A percentile compares a stretch with the other conserved stretches of the same genome.
These are phyloP conservation scores for Paramecium octaurelia DNA, from an alignment of 73 alveolate species.

Conservation along the genomic window DNA sequence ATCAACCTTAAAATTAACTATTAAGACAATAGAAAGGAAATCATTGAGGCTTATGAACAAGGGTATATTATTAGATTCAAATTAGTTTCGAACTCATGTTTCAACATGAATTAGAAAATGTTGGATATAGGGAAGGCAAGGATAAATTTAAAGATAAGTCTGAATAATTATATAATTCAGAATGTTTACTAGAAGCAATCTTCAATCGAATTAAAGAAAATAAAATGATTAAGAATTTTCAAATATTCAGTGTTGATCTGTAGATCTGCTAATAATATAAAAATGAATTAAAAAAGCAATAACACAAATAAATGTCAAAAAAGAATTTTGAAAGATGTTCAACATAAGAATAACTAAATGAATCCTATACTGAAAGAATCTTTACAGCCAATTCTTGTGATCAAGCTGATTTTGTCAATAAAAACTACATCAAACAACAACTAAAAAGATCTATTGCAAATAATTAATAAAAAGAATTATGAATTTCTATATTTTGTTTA, in stretches of 20 bases:
- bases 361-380: neutral
- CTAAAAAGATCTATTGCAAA: neutral
- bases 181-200: neutral
- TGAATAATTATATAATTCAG: neutral
- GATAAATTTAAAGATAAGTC: neutral
- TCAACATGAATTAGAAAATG: constrained; percentile 18
- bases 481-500: neutral
- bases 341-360: neutral
- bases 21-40: neutral
- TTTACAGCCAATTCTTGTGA: neutral
- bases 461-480: neutral
- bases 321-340: constrained; percentile 11
- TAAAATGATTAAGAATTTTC: neutral
- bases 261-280: neutral
- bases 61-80: neutral
- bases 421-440: neutral
- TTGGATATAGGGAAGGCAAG: neutral
- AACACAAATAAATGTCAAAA: neutral
- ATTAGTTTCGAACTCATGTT: neutral
- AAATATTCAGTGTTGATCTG: neutral
- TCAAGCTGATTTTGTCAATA: neutral
- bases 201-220: neutral
- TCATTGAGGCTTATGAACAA: neutral
- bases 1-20: constrained; percentile 4
- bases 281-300: neutral